These are phyloP conservation scores for Boletus sp. DNA, from an alignment of 768 basidiomycete species.

Conservation along the genomic window DNA sequence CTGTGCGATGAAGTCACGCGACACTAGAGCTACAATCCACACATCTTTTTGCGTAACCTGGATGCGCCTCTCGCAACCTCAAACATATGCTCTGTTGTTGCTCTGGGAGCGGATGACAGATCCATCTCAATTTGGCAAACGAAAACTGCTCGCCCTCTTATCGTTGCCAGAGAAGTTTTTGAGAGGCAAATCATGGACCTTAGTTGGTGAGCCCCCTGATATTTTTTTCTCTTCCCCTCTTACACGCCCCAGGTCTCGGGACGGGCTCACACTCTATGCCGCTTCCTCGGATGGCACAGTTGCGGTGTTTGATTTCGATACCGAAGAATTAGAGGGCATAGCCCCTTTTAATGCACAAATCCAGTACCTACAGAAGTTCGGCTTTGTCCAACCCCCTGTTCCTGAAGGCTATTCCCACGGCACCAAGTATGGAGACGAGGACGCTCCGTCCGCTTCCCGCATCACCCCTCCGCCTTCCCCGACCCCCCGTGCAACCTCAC, in stretches of 20 bases:
- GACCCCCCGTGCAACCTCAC: slow-evolving; percentile 27
- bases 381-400: slow-evolving; percentile 62
- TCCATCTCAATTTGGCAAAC: slow-evolving; percentile 97
- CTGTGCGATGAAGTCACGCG: slow-evolving; percentile 2
- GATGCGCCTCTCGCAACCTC: slow-evolving; percentile 63
- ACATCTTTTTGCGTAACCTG: slow-evolving; percentile 83
- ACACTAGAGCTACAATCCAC: slow-evolving; percentile 74
- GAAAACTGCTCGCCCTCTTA: slow-evolving; percentile 82
- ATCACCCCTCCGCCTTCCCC: slow-evolving; percentile 54
- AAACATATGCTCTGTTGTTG: slow-evolving; percentile 89
- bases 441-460: slow-evolving; percentile 24
- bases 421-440: slow-evolving; percentile 17
- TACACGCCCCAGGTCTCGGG: slow-evolving; percentile 67
- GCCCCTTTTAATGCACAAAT: slow-evolving; percentile 70
- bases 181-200: slow-evolving; percentile 94
- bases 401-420: slow-evolving; percentile 70
- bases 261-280: slow-evolving; percentile 89
- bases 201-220: slow-evolving; percentile 66
- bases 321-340: slow-evolving; percentile 78
- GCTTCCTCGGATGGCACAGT: slow-evolving; percentile 96
- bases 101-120: slow-evolving; percentile 90
- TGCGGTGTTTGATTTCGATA: slow-evolving; percentile 80
- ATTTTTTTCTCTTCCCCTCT: not conserved
- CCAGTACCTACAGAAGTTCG: slow-evolving; percentile 79
- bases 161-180: slow-evolving; percentile 92